Percentiles rank a stretch among this genome's conserved stretches.
Evolutionary conservation across 768 basidiomycete species (phyloP).

Genomic region (Rhizopogon vulgaris): DNA sequence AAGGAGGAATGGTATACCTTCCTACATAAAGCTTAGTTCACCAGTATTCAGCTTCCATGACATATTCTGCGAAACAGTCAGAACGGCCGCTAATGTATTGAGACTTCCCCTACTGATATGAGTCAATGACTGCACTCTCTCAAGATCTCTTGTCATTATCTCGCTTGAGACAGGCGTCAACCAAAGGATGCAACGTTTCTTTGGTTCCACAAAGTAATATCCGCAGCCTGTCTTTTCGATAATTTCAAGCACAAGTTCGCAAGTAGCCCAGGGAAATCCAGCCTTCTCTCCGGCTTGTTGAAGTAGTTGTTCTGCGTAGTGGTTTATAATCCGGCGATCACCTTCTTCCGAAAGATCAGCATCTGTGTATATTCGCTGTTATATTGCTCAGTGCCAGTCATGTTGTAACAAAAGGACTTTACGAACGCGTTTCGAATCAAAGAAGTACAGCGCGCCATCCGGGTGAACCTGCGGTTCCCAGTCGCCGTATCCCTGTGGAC

Average conservation of each 20-base stretch:
- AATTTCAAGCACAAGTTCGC: not conserved
- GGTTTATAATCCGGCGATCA: constrained; percentile 21
- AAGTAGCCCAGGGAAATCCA: constrained; percentile 6
- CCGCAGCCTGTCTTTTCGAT: constrained; percentile 10
- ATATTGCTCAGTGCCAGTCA: not conserved
- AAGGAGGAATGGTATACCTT: not conserved
- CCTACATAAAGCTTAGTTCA: not conserved
- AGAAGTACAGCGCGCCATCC: constrained; percentile 49
- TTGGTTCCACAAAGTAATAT: constrained; percentile 44
- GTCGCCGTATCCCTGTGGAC: not conserved
- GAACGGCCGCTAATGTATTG: not conserved
- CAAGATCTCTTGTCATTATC: constrained; percentile 25
- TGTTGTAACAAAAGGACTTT: constrained; percentile 7
- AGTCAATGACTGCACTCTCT: constrained; percentile 29
- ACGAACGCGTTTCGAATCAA: constrained; percentile 29
- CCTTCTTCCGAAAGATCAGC: constrained; percentile 35
- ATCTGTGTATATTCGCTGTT: constrained; percentile 43
- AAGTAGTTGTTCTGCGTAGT: constrained; percentile 13
- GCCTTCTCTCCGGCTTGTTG: not conserved
- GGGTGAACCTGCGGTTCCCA: constrained; percentile 44
- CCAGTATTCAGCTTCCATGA: constrained; percentile 17
- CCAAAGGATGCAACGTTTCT: constrained; percentile 39
- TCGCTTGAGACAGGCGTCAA: constrained; percentile 20
- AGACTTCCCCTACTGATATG: constrained; percentile 33
- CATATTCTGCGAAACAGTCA: constrained; percentile 9